Percentiles rank a stretch among this genome's conserved stretches.
phyloP scores from a whole-genome alignment of 2,329 filamentous ascomycete genomes.

The Talaromyces albobiverticillius region DNA sequence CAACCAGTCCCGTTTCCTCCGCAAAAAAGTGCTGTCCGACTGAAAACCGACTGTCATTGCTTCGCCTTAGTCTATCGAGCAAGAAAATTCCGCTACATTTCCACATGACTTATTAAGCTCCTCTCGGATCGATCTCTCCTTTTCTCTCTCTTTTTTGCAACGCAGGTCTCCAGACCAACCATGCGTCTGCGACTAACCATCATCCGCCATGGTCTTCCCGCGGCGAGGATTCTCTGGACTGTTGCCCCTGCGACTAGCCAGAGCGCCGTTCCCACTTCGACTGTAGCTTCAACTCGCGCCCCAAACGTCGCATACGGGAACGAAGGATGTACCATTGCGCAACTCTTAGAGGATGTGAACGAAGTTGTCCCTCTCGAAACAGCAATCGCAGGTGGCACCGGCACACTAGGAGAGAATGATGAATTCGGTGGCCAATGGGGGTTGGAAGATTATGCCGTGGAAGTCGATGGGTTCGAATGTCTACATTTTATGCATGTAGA shows the following conservation, averaged over 20 bases:
- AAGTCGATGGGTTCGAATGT: conserved; percentile 80
- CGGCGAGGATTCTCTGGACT: conserved; percentile 69
- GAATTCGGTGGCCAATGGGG: conserved; percentile 63
- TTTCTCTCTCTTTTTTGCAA: background rate
- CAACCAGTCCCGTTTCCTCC: too few species aligned
- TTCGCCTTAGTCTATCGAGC: too few species aligned
- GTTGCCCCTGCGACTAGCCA: conserved; percentile 37
- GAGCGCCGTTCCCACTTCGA: conserved; percentile 33
- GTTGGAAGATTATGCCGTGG: conserved; percentile 83
- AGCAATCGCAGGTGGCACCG: conserved; percentile 33
- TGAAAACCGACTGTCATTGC: too few species aligned
- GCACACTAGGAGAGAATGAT: conserved; percentile 22
- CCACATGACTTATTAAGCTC: conserved; percentile 7
- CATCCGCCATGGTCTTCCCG: conserved; percentile 69
- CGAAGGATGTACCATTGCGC: conserved; percentile 66
- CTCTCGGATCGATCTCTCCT: background rate
- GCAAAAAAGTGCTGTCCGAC: too few species aligned
- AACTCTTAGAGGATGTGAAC: conserved; percentile 75
- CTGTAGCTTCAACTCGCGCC: conserved; percentile 30
- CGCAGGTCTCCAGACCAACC: background rate
- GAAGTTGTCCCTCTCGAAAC: conserved; percentile 78
- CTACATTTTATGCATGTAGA: conserved; percentile 76
- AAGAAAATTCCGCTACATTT: too few species aligned
- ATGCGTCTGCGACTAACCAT: conserved; percentile 74
- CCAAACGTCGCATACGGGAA: conserved; percentile 37